A percentile compares a stretch with the other conserved stretches of the same genome.
phyloP scores from a whole-genome alignment of 2,329 filamentous ascomycete species.

The Aspergillus viridinutans region DNA sequence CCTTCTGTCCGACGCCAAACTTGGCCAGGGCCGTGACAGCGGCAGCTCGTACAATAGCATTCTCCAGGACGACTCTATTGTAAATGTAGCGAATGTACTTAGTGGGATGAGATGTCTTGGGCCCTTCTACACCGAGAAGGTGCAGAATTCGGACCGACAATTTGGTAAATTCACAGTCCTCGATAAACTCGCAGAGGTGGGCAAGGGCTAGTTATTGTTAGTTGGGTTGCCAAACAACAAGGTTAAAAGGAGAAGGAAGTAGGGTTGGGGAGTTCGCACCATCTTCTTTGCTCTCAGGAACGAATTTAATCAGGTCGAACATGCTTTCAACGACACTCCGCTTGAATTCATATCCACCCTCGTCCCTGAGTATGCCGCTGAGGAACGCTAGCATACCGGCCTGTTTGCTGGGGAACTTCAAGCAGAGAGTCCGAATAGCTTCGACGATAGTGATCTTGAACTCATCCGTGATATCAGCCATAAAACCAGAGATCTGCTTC shows the following conservation, averaged over 20 bases:
- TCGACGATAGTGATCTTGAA: conserved; percentile 99
- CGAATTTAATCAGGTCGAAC: conserved; percentile 98
- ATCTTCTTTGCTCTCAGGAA: conserved; percentile 76
- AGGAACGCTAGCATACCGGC: conserved; percentile 97
- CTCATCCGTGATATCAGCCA: conserved; percentile 98
- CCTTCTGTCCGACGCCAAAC: conserved; percentile 94
- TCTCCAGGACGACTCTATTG: conserved; percentile 95
- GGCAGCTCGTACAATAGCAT: conserved; percentile 89
- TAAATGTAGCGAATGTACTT: conserved; percentile 99
- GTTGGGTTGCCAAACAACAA: neutral
- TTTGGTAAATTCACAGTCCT: conserved; percentile 99
- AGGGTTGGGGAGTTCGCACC: conserved; percentile 30
- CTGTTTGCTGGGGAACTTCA: conserved; percentile 98
- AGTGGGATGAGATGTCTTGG: conserved; percentile 90
- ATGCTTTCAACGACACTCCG: conserved; percentile 96
- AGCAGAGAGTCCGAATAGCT: conserved; percentile 88
- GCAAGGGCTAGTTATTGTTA: conserved; percentile 61
- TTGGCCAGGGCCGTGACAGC: conserved; percentile 95
- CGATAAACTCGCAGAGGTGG: conserved; percentile 97
- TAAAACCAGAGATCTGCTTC: conserved; percentile 97
- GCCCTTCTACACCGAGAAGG: conserved; percentile 87
- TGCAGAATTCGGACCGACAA: conserved; percentile 92
- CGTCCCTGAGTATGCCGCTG: conserved; percentile 91
- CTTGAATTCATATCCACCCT: conserved; percentile 98
- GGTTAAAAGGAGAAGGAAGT: neutral